Percentiles rank a stretch among this genome's conserved stretches.
phyloP scores from a whole-genome alignment of 2,329 filamentous ascomycete genomes.

The Seiridium cupressi region DNA sequence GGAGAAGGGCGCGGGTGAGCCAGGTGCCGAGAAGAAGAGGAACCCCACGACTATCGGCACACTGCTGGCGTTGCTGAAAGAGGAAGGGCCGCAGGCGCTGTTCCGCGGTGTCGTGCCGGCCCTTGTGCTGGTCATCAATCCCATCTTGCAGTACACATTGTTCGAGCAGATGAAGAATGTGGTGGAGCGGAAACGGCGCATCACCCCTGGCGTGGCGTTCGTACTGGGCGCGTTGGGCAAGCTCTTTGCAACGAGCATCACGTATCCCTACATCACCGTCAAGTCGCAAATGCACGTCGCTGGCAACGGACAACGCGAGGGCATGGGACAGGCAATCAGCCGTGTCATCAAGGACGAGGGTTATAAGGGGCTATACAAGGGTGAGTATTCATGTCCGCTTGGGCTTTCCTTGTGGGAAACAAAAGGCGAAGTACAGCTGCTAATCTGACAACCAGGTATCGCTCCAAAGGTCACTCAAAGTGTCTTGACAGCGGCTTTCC shows the following conservation, averaged over 20 bases:
- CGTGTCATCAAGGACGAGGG: slow-evolving; percentile 86
- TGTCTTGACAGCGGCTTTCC: slow-evolving; percentile 90
- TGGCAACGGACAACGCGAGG: slow-evolving; percentile 72
- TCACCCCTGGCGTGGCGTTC: slow-evolving; percentile 86
- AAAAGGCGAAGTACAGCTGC: background rate
- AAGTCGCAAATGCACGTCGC: slow-evolving; percentile 98
- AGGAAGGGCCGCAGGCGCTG: slow-evolving; percentile 81
- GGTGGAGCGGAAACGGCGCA: slow-evolving; percentile 69
- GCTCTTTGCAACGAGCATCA: slow-evolving; percentile 88
- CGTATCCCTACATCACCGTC: slow-evolving; percentile 97
- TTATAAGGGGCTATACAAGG: slow-evolving; percentile 89
- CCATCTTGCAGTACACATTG: slow-evolving; percentile 96
- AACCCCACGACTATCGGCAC: slow-evolving; percentile 78
- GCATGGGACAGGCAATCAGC: slow-evolving; percentile 73
- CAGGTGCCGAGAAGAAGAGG: slow-evolving; percentile 32
- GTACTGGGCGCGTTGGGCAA: slow-evolving; percentile 91
- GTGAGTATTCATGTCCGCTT: slow-evolving; percentile 45
- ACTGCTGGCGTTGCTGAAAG: slow-evolving; percentile 72
- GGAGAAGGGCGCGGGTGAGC: slow-evolving; percentile 36
- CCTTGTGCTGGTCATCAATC: slow-evolving; percentile 93
- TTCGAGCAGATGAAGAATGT: slow-evolving; percentile 97
- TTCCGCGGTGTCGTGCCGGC: slow-evolving; percentile 93
- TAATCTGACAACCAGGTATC: slow-evolving; percentile 61
- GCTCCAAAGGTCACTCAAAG: slow-evolving; percentile 96
- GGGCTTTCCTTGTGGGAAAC: background rate